phyloP scores from a whole-genome alignment of 441 rosid genomes.

The Populus hybrid region DNA sequence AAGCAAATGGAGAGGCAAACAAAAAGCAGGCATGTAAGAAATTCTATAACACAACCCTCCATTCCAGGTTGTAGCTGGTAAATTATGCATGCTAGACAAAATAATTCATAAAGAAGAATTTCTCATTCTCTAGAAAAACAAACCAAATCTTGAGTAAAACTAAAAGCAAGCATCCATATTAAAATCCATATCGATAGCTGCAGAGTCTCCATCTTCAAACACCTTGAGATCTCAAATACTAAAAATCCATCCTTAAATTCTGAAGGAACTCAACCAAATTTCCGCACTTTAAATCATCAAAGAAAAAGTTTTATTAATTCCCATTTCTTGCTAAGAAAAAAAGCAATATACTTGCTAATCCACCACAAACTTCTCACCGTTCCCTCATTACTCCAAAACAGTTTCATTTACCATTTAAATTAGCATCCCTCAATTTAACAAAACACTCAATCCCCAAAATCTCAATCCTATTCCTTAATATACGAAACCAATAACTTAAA shows the following conservation, averaged over 20 bases:
- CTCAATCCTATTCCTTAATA: neutral
- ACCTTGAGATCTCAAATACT: neutral
- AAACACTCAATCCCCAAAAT: too few species aligned
- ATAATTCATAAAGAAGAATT: too few species aligned
- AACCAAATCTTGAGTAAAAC: neutral
- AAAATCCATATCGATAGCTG: neutral
- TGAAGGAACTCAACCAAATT: neutral
- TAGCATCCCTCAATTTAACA: neutral
- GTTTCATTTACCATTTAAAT: too few species aligned
- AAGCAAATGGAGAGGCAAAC: neutral
- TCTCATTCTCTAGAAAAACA: too few species aligned
- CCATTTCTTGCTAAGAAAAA: neutral
- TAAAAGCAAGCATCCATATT: neutral
- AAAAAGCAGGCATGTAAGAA: neutral
- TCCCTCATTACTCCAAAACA: neutral
- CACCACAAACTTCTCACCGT: neutral
- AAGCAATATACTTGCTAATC: too few species aligned
- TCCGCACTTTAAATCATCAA: neutral
- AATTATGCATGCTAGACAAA: neutral
- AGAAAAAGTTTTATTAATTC: neutral
- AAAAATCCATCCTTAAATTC: neutral
- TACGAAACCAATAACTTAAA: neutral
- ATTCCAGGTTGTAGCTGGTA: neutral
- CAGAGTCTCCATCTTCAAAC: neutral
- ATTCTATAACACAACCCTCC: neutral